A percentile compares a stretch with the other conserved stretches of the same genome.
Conservation (phyloP, 2,329 filamentous ascomycete species). For the Diaporthe citri region DNA sequence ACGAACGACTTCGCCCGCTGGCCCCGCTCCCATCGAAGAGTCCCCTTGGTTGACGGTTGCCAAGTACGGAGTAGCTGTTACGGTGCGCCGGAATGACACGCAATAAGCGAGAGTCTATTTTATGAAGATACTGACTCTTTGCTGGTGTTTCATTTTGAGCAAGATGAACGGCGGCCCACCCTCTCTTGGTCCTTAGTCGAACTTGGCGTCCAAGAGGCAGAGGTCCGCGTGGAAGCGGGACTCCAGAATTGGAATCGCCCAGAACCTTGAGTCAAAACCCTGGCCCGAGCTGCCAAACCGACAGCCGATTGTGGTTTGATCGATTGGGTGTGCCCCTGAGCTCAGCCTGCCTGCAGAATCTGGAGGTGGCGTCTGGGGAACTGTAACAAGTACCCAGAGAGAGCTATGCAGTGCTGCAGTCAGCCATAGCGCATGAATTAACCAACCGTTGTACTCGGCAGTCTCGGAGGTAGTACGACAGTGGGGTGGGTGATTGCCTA, state of each 20-base stretch:
- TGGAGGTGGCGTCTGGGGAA: conserved; percentile 30
- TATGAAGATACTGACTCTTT: conserved; percentile 21
- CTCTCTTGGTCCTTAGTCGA: not conserved
- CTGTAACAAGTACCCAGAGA: not conserved
- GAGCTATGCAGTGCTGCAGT: not conserved
- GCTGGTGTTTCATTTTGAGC: conserved; percentile 19
- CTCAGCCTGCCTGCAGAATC: conserved; percentile 1
- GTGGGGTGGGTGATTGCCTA: not conserved
- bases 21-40: not conserved
- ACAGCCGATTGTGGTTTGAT: conserved; percentile 18
- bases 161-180: conserved; percentile 8
- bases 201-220: conserved; percentile 19
- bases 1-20: not conserved
- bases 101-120: conserved; percentile 26
- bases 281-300: conserved; percentile 4
- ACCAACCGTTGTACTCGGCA: not conserved
- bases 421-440: not conserved
- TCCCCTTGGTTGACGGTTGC: not conserved
- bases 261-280: conserved; percentile 29
- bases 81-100: conserved; percentile 10
- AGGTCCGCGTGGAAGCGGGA: conserved; percentile 12
- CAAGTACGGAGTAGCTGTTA: not conserved
- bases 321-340: conserved; percentile 12
- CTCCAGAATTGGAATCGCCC: conserved; percentile 12
- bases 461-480: not conserved